Evolutionary conservation across 169 alveolate genomes (phyloP), one percentile per base, ranked within the genome.

Genomic region (Cyclospora cayetanensis): DNA sequence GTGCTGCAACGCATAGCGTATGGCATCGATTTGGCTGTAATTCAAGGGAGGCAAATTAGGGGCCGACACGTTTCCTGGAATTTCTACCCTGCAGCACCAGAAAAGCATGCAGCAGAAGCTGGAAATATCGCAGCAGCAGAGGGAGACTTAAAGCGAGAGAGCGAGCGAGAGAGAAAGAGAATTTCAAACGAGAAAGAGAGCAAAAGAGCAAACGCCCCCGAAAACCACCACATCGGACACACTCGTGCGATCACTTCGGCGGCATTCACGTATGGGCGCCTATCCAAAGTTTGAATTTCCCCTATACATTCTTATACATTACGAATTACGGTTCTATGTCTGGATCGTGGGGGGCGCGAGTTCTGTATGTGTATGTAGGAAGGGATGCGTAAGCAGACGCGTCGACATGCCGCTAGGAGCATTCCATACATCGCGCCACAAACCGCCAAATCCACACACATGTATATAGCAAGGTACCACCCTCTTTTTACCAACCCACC

Each of bases 11-110:
- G 99, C 99, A 83, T 96, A 97, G 90, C 97, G 97, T 35, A 97
- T 97, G 7, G 99, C 99, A 85, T 95, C 96, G 72, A 93, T 95
- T 94, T 98, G 97, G 70, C 97, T 97, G 79, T 95, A 97, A 94
- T 98, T 98, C 60, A 97, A 86, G 88, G 96, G 97, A 4, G 99
- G 99, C 46, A 98, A 95, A 41, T 98, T 97, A 20, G 98, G 98
- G n/a, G 98, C 99, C 29, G 98, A 95, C 66, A 96, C 91, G 91
- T 96, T 96, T 90, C 94, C 66, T 63, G 92, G 37, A 91, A 82
- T 55, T 90, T 34, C 52, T 25, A 37, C 39, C 70, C 84, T 72
- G 80, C 43, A 27, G 80, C 7, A n/a, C 7, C 55, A 46, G n/a
- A 15, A 7, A 46, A 15, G n/a, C n/a, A 11, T 15, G 55, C n/a